These are phyloP conservation scores for Penicillium parvum DNA, from an alignment of 495 filamentous ascomycete species.

Conservation along the genomic window DNA sequence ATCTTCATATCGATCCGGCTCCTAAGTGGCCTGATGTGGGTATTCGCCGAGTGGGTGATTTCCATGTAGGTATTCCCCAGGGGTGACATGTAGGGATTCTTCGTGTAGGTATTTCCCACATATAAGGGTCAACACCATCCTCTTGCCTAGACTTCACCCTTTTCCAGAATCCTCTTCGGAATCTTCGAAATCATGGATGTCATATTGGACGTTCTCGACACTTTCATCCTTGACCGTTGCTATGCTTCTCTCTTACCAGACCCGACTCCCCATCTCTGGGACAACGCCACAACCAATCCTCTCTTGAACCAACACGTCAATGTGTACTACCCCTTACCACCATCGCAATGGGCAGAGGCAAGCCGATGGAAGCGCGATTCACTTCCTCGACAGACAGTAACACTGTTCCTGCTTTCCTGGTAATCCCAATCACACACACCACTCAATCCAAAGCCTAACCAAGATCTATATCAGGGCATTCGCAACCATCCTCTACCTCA, in stretches of 20 bases:
- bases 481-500: conserved; percentile 63
- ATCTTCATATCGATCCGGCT: too few relatives aligned
- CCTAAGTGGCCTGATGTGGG: too few relatives aligned
- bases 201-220: conserved; percentile 69
- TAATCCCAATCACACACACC: conserved; percentile 20
- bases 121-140: too few relatives aligned
- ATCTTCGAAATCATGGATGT: conserved; percentile 61
- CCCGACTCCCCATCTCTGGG: too few relatives aligned
- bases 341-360: conserved; percentile 60
- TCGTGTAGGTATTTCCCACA: not conserved
- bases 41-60: too few relatives aligned
- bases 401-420: conserved; percentile 68
- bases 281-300: conserved; percentile 7
- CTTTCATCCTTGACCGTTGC: conserved; percentile 61
- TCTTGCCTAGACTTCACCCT: too few relatives aligned
- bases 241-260: conserved; percentile 62
- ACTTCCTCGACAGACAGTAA: conserved; percentile 57
- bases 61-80: too few relatives aligned
- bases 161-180: too few relatives aligned
- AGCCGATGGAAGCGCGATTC: conserved; percentile 66
- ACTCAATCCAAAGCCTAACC: not conserved
- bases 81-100: too few relatives aligned
- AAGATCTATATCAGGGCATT: conserved; percentile 52
- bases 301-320: conserved; percentile 38
- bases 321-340: conserved; percentile 54